Evolutionary conservation across 108 stramenopile species (phyloP).

Genomic region (Cylindrotheca closterium): DNA sequence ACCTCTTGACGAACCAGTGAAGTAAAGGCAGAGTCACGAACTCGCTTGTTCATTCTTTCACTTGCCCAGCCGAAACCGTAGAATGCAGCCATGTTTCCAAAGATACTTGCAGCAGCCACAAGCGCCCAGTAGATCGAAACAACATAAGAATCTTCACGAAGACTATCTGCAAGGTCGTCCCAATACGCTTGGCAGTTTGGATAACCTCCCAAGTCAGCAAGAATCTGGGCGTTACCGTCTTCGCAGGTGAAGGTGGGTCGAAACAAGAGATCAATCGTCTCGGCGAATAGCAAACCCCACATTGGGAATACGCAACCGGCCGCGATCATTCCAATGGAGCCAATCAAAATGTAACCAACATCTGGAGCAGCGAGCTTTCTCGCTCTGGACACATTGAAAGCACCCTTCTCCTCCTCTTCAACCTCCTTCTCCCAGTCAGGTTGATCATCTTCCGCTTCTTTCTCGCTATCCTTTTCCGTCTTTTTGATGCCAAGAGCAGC

Average conservation of each 20-base stretch:
- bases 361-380: background rate
- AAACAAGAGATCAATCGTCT: slow-evolving; percentile 65
- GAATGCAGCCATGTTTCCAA: slow-evolving; percentile 39
- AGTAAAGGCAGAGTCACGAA: slow-evolving; percentile 46
- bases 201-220: background rate
- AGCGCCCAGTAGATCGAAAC: slow-evolving; percentile 43
- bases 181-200: slow-evolving; percentile 38
- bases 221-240: slow-evolving; percentile 2
- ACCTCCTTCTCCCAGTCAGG: background rate
- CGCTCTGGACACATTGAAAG: background rate
- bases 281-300: slow-evolving; percentile 65
- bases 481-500: background rate
- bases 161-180: slow-evolving; percentile 18
- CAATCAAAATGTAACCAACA: slow-evolving; percentile 25
- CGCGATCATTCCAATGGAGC: slow-evolving; percentile 58
- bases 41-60: slow-evolving; percentile 56
- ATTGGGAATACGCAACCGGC: slow-evolving; percentile 72
- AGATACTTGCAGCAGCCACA: slow-evolving; percentile 34
- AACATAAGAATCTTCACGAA: slow-evolving; percentile 37
- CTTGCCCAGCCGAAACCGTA: slow-evolving; percentile 49
- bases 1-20: slow-evolving; percentile 44
- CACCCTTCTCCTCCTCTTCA: background rate
- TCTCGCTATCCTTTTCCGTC: slow-evolving; percentile 17
- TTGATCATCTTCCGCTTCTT: slow-evolving; percentile 4
- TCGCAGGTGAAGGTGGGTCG: slow-evolving; percentile 43